phyloP scores from a whole-genome alignment of 768 basidiomycete species.

The Naganishia friedmannii region DNA sequence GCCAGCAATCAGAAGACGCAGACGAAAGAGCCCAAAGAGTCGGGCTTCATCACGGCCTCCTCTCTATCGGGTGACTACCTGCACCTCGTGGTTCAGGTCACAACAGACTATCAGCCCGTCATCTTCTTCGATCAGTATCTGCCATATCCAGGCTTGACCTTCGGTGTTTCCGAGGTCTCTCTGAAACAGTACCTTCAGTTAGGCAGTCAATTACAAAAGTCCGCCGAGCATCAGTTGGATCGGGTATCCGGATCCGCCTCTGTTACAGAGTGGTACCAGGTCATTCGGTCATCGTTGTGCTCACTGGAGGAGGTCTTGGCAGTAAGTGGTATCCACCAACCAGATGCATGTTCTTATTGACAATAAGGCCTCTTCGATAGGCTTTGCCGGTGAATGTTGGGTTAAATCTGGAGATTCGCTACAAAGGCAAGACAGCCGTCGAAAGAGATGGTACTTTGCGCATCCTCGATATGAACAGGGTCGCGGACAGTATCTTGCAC shows the following conservation, averaged over 20 bases:
- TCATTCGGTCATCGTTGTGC: slow-evolving; percentile 56
- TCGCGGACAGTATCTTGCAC: slow-evolving; percentile 78
- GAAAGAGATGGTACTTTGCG: slow-evolving; percentile 57
- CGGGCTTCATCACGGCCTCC: slow-evolving; percentile 67
- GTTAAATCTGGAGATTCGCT: slow-evolving; percentile 78
- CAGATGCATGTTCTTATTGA: slow-evolving; percentile 8
- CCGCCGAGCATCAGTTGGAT: slow-evolving; percentile 14
- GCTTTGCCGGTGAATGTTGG: slow-evolving; percentile 58
- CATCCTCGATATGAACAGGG: slow-evolving; percentile 69
- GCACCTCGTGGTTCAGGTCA: slow-evolving; percentile 82
- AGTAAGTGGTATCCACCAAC: slow-evolving; percentile 55
- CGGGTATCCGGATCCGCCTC: slow-evolving; percentile 19
- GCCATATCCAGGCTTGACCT: slow-evolving; percentile 68
- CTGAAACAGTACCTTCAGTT: slow-evolving; percentile 72
- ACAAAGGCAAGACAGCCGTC: slow-evolving; percentile 61
- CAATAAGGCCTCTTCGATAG: neutral
- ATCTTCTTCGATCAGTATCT: slow-evolving; percentile 72
- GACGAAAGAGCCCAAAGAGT: slow-evolving; percentile 36
- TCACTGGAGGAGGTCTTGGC: slow-evolving; percentile 72
- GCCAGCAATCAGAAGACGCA: slow-evolving; percentile 22
- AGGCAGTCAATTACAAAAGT: slow-evolving; percentile 56
- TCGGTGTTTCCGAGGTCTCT: slow-evolving; percentile 81
- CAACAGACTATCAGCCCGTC: slow-evolving; percentile 85
- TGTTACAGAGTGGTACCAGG: slow-evolving; percentile 52
- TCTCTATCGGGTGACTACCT: slow-evolving; percentile 88